These are phyloP conservation scores for Arthrobotrys entomopaga DNA, from an alignment of 2,329 filamentous ascomycete species.

Conservation along the genomic window DNA sequence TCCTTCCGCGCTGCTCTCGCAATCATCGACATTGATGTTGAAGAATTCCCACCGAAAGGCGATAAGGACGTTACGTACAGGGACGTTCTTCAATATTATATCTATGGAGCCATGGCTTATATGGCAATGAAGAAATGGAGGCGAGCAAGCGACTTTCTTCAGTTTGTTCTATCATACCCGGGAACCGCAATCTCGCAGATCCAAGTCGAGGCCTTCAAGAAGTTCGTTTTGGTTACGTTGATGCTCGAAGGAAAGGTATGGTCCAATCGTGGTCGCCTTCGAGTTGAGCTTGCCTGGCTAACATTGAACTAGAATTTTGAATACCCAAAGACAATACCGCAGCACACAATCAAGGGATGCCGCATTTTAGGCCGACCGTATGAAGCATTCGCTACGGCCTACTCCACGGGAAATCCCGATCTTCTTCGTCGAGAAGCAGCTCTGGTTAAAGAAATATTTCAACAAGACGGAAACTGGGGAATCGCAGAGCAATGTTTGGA, in stretches of 20 bases:
- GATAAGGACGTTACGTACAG: conserved; percentile 57
- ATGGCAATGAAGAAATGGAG: conserved; percentile 60
- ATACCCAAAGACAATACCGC: conserved; percentile 38
- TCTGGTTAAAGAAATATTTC: conserved; percentile 70
- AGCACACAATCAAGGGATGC: conserved; percentile 62
- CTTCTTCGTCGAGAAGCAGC: conserved; percentile 74
- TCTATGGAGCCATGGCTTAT: conserved; percentile 60
- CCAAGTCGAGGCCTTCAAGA: conserved; percentile 83
- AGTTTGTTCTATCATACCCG: conserved; percentile 58
- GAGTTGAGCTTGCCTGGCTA: conserved; percentile 17
- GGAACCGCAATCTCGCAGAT: conserved; percentile 57
- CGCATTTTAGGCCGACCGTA: conserved; percentile 73
- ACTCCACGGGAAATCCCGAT: conserved; percentile 70
- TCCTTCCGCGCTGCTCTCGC: conserved; percentile 58
- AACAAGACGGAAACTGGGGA: conserved; percentile 76
- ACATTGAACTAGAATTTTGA: conserved; percentile 37
- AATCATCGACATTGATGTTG: conserved; percentile 58
- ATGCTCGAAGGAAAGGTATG: conserved; percentile 73
- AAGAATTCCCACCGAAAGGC: conserved; percentile 57
- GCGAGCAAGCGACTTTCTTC: conserved; percentile 58
- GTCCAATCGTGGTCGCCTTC: conserved; percentile 28
- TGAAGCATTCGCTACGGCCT: conserved; percentile 74
- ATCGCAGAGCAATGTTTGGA: conserved; percentile 76
- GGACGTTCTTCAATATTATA: conserved; percentile 59
- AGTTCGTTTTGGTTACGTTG: conserved; percentile 82